These are phyloP conservation scores for Psidium guajava DNA, from an alignment of 345 rosid genomes.

Conservation along the genomic window DNA sequence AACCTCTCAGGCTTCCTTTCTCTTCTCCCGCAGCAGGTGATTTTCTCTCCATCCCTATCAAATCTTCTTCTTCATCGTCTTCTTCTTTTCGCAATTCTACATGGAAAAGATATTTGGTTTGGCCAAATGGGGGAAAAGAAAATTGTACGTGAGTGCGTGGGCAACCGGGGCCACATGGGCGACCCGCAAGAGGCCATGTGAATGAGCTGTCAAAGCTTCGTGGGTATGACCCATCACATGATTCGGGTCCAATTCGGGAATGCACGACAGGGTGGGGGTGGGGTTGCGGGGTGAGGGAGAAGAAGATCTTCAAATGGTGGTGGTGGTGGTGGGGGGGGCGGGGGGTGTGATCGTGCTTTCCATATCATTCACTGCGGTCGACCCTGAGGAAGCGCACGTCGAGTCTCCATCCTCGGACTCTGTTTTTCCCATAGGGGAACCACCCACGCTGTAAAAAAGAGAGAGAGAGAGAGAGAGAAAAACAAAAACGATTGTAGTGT, in stretches of 20 bases:
- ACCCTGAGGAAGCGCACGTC: background rate
- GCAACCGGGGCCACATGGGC: background rate
- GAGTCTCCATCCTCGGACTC: background rate
- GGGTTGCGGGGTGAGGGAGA: background rate
- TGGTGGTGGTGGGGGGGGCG: too few relatives aligned
- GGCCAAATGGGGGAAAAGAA: too few relatives aligned
- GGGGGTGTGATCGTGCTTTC: background rate
- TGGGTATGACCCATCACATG: background rate
- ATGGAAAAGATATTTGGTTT: background rate
- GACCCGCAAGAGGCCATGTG: background rate
- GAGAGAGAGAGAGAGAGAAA: background rate
- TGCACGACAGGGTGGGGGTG: background rate
- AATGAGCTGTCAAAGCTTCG: background rate
- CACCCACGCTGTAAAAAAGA: too few relatives aligned
- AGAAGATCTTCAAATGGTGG: background rate
- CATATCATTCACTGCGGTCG: background rate
- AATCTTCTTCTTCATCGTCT: background rate
- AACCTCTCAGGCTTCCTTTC: conserved; percentile 15
- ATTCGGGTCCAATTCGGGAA: background rate
- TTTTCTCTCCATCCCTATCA: background rate
- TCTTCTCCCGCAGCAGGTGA: conserved; percentile 39
- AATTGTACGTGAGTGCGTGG: background rate
- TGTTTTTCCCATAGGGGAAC: too few relatives aligned
- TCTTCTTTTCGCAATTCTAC: background rate
- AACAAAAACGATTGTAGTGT: background rate